Percentiles rank a stretch among this genome's conserved stretches.
phyloP scores from a whole-genome alignment of 345 rosid genomes.

The Erucastrum elatum region DNA sequence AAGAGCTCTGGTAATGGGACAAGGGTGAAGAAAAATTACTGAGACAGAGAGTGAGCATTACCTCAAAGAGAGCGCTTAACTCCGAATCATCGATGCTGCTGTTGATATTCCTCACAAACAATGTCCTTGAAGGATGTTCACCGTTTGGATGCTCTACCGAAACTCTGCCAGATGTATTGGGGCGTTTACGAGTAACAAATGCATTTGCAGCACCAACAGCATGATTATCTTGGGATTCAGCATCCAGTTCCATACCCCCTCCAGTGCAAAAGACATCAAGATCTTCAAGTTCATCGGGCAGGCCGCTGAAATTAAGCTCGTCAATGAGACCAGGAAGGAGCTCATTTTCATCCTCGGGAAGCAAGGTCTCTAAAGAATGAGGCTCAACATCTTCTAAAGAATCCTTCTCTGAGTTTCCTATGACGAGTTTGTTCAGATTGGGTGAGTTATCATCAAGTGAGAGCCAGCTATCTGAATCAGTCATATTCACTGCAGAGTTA shows the following conservation, averaged over 20 bases:
- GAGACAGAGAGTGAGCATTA: conserved; percentile 18
- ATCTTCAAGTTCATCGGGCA: conserved; percentile 69
- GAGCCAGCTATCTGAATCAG: conserved; percentile 48
- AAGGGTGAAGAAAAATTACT: background rate
- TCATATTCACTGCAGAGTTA: conserved; percentile 60
- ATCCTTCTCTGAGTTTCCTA: conserved; percentile 53
- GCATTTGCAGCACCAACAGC: conserved; percentile 53
- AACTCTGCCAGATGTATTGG: conserved; percentile 67
- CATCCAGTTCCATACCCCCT: conserved; percentile 88
- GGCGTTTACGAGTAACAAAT: conserved; percentile 38
- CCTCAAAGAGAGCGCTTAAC: conserved; percentile 86
- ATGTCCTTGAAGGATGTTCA: conserved; percentile 93
- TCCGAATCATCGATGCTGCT: conserved; percentile 94
- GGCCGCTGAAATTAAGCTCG: conserved; percentile 68
- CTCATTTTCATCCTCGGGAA: conserved; percentile 80
- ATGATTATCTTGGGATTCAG: conserved; percentile 57
- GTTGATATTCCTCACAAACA: conserved; percentile 90
- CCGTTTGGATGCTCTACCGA: conserved; percentile 93
- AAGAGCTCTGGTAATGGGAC: background rate
- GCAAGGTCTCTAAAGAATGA: conserved; percentile 52
- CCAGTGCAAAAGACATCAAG: conserved; percentile 79
- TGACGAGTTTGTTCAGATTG: conserved; percentile 42
- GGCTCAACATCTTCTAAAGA: conserved; percentile 54
- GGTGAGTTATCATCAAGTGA: conserved; percentile 60
- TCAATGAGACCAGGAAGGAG: conserved; percentile 85